A percentile compares a stretch with the other conserved stretches of the same genome.
Evolutionary conservation across 2,329 filamentous ascomycete species (phyloP).

Genomic region (Arthrobotrys megalospora): DNA sequence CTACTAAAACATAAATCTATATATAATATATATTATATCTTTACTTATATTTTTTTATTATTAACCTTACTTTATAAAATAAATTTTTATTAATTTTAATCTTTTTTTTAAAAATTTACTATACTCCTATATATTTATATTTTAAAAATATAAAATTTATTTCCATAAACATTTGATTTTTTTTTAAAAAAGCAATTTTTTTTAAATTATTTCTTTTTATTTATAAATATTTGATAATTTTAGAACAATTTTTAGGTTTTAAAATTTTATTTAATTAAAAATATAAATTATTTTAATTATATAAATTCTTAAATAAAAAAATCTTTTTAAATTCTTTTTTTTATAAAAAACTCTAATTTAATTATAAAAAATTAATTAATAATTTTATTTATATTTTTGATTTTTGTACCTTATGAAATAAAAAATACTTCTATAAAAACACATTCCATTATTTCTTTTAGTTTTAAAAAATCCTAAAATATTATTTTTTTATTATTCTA

Average conservation of each 20-base stretch:
- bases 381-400: neutral
- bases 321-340: too few species aligned
- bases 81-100: constrained; percentile 2
- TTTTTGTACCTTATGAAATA: too few species aligned
- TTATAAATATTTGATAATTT: neutral
- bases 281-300: neutral
- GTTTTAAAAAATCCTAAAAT: too few species aligned
- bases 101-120: constrained; percentile 1
- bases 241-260: too few species aligned
- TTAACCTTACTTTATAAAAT: constrained; percentile 21
- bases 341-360: neutral
- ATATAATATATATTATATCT: constrained; percentile 19
- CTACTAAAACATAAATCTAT: constrained; percentile 11
- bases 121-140: constrained; percentile 6
- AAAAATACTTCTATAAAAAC: too few species aligned
- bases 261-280: neutral
- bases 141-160: neutral
- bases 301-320: too few species aligned
- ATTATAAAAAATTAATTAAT: neutral
- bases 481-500: too few species aligned
- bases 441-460: too few species aligned
- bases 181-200: constrained; percentile 4
- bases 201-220: constrained; percentile 2
- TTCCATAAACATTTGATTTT: constrained; percentile 3
- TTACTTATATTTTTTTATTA: constrained; percentile 24